Conservation (phyloP, 495 filamentous ascomycete genomes). For the Podospora didyma region DNA sequence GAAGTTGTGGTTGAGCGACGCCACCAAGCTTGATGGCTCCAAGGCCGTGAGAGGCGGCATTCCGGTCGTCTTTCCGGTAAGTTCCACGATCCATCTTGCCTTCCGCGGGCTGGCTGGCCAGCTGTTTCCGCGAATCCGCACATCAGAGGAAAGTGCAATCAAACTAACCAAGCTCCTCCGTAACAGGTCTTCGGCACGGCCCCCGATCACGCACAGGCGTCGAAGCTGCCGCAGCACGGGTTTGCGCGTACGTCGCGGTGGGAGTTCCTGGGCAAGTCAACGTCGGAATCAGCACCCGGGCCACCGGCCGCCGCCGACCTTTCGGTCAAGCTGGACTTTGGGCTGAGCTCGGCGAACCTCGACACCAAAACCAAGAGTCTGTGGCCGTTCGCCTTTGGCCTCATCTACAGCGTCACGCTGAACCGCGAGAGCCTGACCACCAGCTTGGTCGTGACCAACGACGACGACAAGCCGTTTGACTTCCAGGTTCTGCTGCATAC, state of each 20-base stretch:
- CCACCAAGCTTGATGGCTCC: constrained; percentile 58
- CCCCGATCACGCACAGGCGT: constrained; percentile 65
- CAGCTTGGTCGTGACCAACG: constrained; percentile 81
- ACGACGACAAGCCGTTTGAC: constrained; percentile 74
- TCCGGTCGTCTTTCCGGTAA: constrained; percentile 91
- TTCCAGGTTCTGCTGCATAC: constrained; percentile 91
- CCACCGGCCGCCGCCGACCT: constrained; percentile 46
- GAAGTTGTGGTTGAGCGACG: constrained; percentile 83
- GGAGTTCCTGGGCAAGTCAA: constrained; percentile 71
- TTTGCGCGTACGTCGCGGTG: constrained; percentile 84
- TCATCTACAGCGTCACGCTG: constrained; percentile 90
- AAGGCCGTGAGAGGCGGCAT: constrained; percentile 72
- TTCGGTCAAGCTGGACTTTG: constrained; percentile 89
- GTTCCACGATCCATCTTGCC: constrained; percentile 21
- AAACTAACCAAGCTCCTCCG: constrained; percentile 1
- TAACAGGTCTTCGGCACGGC: constrained; percentile 84
- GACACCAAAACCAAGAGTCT: constrained; percentile 55
- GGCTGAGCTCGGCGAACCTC: constrained; percentile 65
- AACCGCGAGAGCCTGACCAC: constrained; percentile 71
- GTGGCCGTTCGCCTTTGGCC: constrained; percentile 81
- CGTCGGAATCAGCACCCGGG: constrained; percentile 43
- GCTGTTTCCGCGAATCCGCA: too few relatives aligned
- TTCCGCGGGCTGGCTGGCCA: too few relatives aligned
- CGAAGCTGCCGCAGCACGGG: constrained; percentile 83
- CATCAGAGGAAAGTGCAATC: background rate